These are phyloP conservation scores for Filobasidium floriforme DNA, from an alignment of 768 basidiomycete species.

Conservation along the genomic window DNA sequence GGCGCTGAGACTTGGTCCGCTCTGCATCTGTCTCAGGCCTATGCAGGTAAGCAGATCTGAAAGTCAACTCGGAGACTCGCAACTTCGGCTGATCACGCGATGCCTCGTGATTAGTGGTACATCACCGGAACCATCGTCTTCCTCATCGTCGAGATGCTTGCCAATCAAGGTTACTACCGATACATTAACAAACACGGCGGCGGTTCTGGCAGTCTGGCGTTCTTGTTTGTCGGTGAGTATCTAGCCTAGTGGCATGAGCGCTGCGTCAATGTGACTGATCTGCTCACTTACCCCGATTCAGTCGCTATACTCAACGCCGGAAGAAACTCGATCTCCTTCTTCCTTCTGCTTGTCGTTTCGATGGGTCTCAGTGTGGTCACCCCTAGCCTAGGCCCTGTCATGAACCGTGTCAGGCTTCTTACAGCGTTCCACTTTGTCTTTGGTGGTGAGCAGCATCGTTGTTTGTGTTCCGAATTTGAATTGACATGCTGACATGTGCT, in stretches of 20 bases:
- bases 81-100: neutral
- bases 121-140: conserved; percentile 78
- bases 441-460: conserved; percentile 59
- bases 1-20: neutral
- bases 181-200: conserved; percentile 63
- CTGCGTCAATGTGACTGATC: no score
- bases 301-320: conserved; percentile 94
- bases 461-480: neutral
- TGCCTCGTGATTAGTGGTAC: conserved; percentile 60
- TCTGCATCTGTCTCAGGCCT: neutral
- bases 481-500: neutral
- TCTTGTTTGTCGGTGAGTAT: conserved; percentile 77
- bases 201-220: conserved; percentile 53
- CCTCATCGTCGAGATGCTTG: conserved; percentile 87
- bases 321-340: conserved; percentile 84
- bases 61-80: neutral
- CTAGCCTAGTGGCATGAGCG: neutral
- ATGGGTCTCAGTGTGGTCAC: conserved; percentile 86
- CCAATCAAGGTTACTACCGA: conserved; percentile 85
- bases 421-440: conserved; percentile 84
- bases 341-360: conserved; percentile 84
- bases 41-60: conserved; percentile 7
- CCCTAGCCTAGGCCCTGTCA: conserved; percentile 73
- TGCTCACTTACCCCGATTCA: conserved; percentile 33
- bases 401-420: conserved; percentile 74